Evolutionary conservation across 768 basidiomycete genomes (phyloP).

Genomic region (Ephemerocybe angulata): DNA sequence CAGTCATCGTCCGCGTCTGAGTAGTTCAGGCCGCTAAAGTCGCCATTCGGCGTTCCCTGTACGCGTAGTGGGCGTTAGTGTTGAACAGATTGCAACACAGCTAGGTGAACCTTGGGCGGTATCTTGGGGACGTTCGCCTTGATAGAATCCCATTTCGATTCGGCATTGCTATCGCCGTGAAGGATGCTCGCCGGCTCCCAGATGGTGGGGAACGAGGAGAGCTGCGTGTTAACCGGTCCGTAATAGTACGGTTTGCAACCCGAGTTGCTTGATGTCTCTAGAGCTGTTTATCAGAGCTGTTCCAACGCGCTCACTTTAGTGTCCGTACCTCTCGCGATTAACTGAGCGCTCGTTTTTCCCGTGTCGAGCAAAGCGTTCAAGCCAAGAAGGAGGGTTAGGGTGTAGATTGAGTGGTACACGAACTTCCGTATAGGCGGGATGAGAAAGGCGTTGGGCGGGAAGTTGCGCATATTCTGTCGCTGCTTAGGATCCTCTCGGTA

Average conservation of each 20-base stretch:
- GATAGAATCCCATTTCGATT: constrained; percentile 42
- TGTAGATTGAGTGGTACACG: too few relatives aligned
- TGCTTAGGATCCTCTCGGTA: too few relatives aligned
- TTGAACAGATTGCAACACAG: neutral
- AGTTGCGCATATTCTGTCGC: too few relatives aligned
- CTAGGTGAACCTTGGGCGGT: constrained; percentile 32
- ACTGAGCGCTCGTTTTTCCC: neutral
- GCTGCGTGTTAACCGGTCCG: constrained; percentile 27
- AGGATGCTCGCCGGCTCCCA: constrained; percentile 46
- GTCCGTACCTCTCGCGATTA: neutral
- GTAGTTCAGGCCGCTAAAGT: constrained; percentile 33
- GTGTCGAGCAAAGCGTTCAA: neutral
- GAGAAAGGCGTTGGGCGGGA: too few relatives aligned
- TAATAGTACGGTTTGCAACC: constrained; percentile 47
- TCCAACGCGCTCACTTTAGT: neutral
- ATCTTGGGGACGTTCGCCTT: constrained; percentile 45
- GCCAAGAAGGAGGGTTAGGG: too few relatives aligned
- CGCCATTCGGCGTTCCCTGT: constrained; percentile 23
- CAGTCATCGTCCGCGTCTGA: constrained; percentile 45
- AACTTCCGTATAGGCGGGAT: too few relatives aligned
- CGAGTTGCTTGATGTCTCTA: neutral
- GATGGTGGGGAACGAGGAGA: constrained; percentile 39
- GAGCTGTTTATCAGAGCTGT: neutral
- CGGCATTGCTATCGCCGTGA: constrained; percentile 38
- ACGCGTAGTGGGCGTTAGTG: neutral